Conservation (phyloP, 768 basidiomycete genomes). For the Omphalotus guepiniiformis region DNA sequence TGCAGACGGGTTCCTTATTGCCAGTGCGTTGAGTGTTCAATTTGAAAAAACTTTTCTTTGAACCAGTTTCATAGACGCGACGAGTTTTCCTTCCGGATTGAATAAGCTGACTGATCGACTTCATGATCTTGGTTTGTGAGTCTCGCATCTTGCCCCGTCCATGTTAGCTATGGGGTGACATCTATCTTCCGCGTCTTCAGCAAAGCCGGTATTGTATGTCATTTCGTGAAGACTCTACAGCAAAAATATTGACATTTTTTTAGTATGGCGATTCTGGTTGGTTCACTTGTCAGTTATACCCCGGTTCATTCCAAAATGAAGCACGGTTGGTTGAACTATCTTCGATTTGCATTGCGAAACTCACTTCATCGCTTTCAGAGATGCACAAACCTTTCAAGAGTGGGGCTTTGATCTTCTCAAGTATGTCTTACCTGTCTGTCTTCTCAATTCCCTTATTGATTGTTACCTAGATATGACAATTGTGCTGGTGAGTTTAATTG, state of each 20-base stretch:
- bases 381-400: slow-evolving; percentile 51
- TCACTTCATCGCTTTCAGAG: slow-evolving; percentile 30
- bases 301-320: slow-evolving; percentile 63
- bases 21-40: slow-evolving; percentile 34
- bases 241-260: background rate
- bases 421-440: slow-evolving; percentile 27
- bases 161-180: background rate
- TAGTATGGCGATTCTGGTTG: slow-evolving; percentile 68
- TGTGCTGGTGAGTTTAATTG: slow-evolving; percentile 48
- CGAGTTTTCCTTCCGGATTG: slow-evolving; percentile 57
- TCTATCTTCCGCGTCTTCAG: slow-evolving; percentile 23
- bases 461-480: slow-evolving; percentile 48
- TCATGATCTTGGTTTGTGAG: slow-evolving; percentile 54
- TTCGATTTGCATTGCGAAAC: background rate
- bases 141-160: slow-evolving; percentile 4
- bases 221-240: background rate
- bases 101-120: slow-evolving; percentile 50
- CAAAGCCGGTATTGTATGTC: slow-evolving; percentile 57
- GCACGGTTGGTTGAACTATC: slow-evolving; percentile 33
- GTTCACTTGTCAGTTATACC: slow-evolving; percentile 63
- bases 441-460: background rate
- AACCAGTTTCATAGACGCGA: slow-evolving; percentile 31
- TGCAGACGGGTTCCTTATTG: slow-evolving; percentile 49
- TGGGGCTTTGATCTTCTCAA: slow-evolving; percentile 69
- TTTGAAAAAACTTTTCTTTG: no score